Conservation (phyloP, 345 rosid genomes). For the Murraya paniculata region DNA sequence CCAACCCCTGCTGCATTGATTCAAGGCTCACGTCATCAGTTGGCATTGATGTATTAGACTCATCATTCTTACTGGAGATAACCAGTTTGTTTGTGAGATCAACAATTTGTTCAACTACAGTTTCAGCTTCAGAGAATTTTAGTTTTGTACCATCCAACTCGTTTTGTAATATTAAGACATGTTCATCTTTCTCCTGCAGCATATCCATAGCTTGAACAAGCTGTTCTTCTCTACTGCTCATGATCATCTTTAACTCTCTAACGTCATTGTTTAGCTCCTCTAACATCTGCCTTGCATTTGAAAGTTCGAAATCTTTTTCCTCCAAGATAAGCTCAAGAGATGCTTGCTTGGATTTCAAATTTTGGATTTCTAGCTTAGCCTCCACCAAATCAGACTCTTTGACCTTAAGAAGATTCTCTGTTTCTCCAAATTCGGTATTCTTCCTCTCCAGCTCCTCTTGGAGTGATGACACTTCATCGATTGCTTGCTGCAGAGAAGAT, state of each 20-base stretch:
- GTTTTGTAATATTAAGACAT: slow-evolving; percentile 44
- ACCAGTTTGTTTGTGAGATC: slow-evolving; percentile 61
- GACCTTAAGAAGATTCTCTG: slow-evolving; percentile 48
- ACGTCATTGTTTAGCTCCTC: slow-evolving; percentile 62
- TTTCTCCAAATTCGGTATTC: slow-evolving; percentile 47
- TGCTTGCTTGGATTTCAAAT: slow-evolving; percentile 65
- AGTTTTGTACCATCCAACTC: slow-evolving; percentile 53
- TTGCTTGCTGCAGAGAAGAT: slow-evolving; percentile 52
- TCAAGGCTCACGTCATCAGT: slow-evolving; percentile 20
- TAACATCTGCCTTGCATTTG: slow-evolving; percentile 45
- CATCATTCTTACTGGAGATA: slow-evolving; percentile 37
- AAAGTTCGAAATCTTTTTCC: slow-evolving; percentile 66
- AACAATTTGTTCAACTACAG: slow-evolving; percentile 54
- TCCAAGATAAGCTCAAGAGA: slow-evolving; percentile 58
- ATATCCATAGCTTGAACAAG: slow-evolving; percentile 47
- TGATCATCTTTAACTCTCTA: slow-evolving; percentile 50
- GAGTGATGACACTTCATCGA: slow-evolving; percentile 43
- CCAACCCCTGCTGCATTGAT: slow-evolving; percentile 29
- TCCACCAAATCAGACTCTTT: slow-evolving; percentile 74
- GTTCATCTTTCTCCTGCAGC: slow-evolving; percentile 74
- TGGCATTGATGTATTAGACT: slow-evolving; percentile 20
- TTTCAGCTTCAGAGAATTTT: slow-evolving; percentile 64
- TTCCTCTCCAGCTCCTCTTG: slow-evolving; percentile 49
- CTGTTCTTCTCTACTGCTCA: slow-evolving; percentile 57
- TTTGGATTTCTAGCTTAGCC: slow-evolving; percentile 81